Evolutionary conservation across 306 rosid genomes (phyloP), one percentile per base, ranked within the genome.

Genomic region (Pueraria montana): DNA sequence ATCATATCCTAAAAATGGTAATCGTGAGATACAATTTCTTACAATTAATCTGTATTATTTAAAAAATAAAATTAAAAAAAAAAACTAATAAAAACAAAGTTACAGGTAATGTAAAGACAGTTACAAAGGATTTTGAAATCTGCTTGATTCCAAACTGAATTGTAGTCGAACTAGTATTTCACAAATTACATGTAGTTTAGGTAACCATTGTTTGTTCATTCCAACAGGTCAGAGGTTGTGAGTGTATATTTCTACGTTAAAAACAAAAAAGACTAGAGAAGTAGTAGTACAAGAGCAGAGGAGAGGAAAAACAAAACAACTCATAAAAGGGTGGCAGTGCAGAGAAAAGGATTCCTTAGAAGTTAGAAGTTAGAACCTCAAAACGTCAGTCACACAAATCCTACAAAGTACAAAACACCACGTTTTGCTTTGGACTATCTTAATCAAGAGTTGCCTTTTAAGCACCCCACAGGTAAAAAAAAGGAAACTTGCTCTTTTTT

Each of bases 351-450:
- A 18, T n/a, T 38, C 52, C n/a, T 67, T 2, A 52, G 72, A n/a
- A n/a, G n/a, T n/a, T n/a, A n/a, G n/a, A 71, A 83, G 53, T 63
- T 64, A 48, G 70, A 62, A 78, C 76, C 38, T 84, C 71, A 71
- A 61, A 72, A 63, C 76, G 76, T 78, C 83, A 78, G 71, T 79
- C 21, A 48, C 72, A 62, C 40, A 63, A 63, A 65, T 74, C 61
- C 82, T 10, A 71, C 58, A 56, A 80, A 85, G 80, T 76, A 85
- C 82, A 68, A 80, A 80, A 69, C 16, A 36, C 24, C 82, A 75
- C 79, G 61, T 75, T 85, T 69, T 76, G 82, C 62, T 9, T 68
- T 69, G 45, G 70, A 80, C 82, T 67, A 24, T 66, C 58, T 58
- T 52, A 79, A 65, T 84, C 80, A 40, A 53, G n/a, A 71, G 17